phyloP scores from a whole-genome alignment of 345 rosid genomes.

The Hibiscus syriacus region DNA sequence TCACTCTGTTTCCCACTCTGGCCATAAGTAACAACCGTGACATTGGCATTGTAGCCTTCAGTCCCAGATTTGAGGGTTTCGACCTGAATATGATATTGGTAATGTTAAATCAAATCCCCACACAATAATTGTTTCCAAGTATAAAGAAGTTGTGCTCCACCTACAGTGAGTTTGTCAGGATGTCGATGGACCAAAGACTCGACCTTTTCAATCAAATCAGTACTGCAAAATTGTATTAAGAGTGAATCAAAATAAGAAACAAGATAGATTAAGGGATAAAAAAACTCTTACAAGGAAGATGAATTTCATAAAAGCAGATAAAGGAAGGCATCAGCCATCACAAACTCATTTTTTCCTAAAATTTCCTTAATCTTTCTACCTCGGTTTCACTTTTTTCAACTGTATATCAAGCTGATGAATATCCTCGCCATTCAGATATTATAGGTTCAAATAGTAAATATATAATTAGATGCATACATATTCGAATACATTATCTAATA shows the following conservation, averaged over 20 bases:
- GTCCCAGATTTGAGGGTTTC: conserved; percentile 52
- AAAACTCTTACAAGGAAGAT: background rate
- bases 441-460: too few relatives aligned
- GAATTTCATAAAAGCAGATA: background rate
- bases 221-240: conserved; percentile 29
- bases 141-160: conserved; percentile 4
- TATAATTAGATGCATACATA: too few relatives aligned
- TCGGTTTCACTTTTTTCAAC: background rate
- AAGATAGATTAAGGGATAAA: background rate
- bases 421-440: too few relatives aligned
- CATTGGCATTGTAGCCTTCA: conserved; percentile 63
- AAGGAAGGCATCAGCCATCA: background rate
- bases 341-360: background rate
- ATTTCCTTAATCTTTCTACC: background rate
- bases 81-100: conserved; percentile 28
- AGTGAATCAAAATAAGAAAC: background rate
- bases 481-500: too few relatives aligned
- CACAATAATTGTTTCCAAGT: background rate
- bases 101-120: background rate
- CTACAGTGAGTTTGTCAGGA: conserved; percentile 63
- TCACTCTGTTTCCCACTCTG: conserved; percentile 32
- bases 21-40: conserved; percentile 63
- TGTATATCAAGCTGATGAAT: background rate
- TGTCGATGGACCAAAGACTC: conserved; percentile 62
- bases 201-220: conserved; percentile 58